Conservation (phyloP, 1,139 yeast genomes). For the Suhomyces choctaworum region DNA sequence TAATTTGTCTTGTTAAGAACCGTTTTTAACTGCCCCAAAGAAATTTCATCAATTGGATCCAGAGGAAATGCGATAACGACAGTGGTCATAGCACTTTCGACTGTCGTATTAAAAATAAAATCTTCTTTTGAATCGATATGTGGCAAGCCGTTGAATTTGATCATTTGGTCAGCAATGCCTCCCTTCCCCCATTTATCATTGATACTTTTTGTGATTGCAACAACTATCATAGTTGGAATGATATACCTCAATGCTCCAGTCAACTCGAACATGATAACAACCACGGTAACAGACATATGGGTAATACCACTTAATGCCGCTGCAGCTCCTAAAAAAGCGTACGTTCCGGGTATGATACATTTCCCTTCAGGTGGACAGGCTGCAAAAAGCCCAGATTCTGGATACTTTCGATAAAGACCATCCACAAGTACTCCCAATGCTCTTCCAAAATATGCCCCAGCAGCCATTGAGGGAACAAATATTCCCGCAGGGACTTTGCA, state of each 20-base stretch:
- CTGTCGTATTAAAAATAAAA: constrained; percentile 52
- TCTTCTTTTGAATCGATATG: constrained; percentile 76
- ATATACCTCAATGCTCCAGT: constrained; percentile 92
- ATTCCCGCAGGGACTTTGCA: constrained; percentile 94
- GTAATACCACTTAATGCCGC: constrained; percentile 94
- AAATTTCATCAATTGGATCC: constrained; percentile 30
- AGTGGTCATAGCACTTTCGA: constrained; percentile 65
- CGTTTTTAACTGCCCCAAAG: constrained; percentile 35
- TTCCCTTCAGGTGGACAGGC: constrained; percentile 43
- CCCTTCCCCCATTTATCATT: constrained; percentile 74
- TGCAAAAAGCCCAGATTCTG: constrained; percentile 46
- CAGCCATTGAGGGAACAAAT: constrained; percentile 95
- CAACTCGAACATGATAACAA: constrained; percentile 91
- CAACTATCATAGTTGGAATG: constrained; percentile 94
- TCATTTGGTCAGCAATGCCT: constrained; percentile 96
- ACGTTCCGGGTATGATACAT: constrained; percentile 89
- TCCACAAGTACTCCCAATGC: constrained; percentile 75
- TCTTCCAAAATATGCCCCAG: constrained; percentile 93
- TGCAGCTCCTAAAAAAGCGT: constrained; percentile 96
- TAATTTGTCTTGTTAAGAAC: constrained; percentile 41
- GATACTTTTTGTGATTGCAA: constrained; percentile 82
- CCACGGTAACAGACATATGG: constrained; percentile 87
- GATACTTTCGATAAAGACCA: constrained; percentile 45
- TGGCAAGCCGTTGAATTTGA: constrained; percentile 85
- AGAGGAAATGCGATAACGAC: constrained; percentile 52